A percentile compares a stretch with the other conserved stretches of the same genome.
phyloP scores from a whole-genome alignment of 1,284 basidiomycete species.

The Trichosporon faecale region DNA sequence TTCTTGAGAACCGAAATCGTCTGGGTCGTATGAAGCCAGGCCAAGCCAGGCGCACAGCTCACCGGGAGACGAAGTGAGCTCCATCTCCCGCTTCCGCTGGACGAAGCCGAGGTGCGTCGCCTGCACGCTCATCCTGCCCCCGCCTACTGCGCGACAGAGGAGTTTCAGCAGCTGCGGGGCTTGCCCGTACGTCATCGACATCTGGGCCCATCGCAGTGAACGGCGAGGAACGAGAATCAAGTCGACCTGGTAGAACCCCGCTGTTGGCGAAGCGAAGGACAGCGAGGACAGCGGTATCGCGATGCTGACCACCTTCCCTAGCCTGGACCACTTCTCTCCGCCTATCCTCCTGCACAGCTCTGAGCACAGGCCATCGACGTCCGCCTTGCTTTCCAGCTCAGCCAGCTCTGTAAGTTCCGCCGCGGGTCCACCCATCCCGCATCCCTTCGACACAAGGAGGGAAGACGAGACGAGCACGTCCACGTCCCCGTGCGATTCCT shows the following conservation, averaged over 20 bases:
- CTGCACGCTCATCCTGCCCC: constrained; percentile 7
- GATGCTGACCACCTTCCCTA: neutral
- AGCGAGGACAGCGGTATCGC: neutral
- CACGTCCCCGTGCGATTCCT: constrained; percentile 41
- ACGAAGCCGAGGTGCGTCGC: constrained; percentile 31
- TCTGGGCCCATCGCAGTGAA: constrained; percentile 1
- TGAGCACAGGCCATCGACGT: neutral
- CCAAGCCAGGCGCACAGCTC: constrained; percentile 38
- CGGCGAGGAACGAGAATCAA: constrained; percentile 26
- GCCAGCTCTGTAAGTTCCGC: too few species aligned
- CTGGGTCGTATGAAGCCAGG: constrained; percentile 12
- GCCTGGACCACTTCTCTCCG: neutral
- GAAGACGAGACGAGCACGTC: constrained; percentile 35
- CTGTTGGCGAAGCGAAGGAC: neutral
- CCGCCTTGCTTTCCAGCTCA: neutral
- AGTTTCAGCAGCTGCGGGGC: constrained; percentile 17
- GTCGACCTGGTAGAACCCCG: constrained; percentile 40
- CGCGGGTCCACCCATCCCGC: neutral
- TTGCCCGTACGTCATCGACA: constrained; percentile 26
- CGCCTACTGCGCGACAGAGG: constrained; percentile 15
- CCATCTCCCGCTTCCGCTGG: constrained; percentile 18
- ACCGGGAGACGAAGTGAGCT: constrained; percentile 27
- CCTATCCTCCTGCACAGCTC: neutral
- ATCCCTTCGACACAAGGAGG: constrained; percentile 16
- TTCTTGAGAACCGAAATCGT: neutral